Conservation (phyloP, 2,329 filamentous ascomycete genomes). For the Calonectria henricotiae region DNA sequence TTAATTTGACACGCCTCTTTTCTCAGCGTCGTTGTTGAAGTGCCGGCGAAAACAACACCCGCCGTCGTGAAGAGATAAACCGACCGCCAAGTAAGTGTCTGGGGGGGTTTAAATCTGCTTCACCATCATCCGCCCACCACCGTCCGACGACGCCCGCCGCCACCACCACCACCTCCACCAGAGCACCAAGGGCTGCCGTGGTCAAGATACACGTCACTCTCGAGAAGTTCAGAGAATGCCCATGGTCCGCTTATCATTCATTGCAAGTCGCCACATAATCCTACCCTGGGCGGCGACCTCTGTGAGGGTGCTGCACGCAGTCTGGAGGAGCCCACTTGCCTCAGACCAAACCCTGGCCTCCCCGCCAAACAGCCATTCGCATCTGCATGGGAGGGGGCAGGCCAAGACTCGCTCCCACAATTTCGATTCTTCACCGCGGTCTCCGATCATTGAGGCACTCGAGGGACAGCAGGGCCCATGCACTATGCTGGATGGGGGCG, state of each 20-base stretch:
- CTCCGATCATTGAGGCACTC: constrained; percentile 18
- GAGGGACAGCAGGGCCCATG: neutral
- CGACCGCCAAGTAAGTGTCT: neutral
- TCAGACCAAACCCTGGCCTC: constrained; percentile 9
- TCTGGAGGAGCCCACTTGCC: constrained; percentile 16
- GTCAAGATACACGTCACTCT: constrained; percentile 19
- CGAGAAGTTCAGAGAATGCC: neutral
- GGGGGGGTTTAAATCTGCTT: neutral
- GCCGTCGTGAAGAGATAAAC: constrained; percentile 20
- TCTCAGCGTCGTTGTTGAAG: constrained; percentile 2
- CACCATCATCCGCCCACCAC: constrained; percentile 9
- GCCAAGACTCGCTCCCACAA: constrained; percentile 18
- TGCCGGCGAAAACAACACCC: constrained; percentile 24
- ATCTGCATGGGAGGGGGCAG: neutral
- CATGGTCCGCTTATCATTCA: constrained; percentile 3
- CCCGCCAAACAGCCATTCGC: constrained; percentile 11
- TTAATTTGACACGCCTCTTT: constrained; percentile 20
- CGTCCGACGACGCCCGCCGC: neutral
- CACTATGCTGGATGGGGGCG: constrained; percentile 5
- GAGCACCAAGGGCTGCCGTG: too few species aligned
- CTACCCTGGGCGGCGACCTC: constrained; percentile 8
- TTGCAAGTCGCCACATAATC: constrained; percentile 11
- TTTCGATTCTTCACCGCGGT: constrained; percentile 26
- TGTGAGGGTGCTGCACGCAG: neutral
- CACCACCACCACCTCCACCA: constrained; percentile 3